A percentile compares a stretch with the other conserved stretches of the same genome.
These are phyloP conservation scores for Fraxinus albicans DNA, from an alignment of 305 asterid genomes.

Conservation along the genomic window DNA sequence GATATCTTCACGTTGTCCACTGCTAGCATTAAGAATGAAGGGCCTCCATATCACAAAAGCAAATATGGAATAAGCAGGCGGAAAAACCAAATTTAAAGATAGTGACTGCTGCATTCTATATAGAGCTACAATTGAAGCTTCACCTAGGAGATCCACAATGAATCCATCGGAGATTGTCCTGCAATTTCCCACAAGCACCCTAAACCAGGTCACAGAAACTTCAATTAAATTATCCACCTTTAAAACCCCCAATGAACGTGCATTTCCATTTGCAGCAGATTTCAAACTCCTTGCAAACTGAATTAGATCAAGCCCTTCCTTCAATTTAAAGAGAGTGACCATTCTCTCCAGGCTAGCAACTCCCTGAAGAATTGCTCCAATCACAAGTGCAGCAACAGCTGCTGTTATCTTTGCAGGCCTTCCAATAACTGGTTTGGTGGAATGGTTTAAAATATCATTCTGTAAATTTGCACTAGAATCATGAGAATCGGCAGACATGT, in stretches of 20 bases:
- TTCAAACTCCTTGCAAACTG: conserved; percentile 77
- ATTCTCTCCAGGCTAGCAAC: conserved; percentile 88
- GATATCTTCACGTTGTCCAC: conserved; percentile 77
- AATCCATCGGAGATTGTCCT: conserved; percentile 89
- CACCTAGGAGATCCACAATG: conserved; percentile 83
- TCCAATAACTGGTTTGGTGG: conserved; percentile 47
- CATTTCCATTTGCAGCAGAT: conserved; percentile 77
- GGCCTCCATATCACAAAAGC: conserved; percentile 87
- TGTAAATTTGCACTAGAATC: conserved; percentile 53
- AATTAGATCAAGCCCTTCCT: conserved; percentile 87
- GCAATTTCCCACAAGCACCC: conserved; percentile 98
- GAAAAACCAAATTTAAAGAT: conserved; percentile 70
- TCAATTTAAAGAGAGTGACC: conserved; percentile 76
- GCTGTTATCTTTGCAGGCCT: conserved; percentile 62
- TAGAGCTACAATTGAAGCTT: conserved; percentile 83
- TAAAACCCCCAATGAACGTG: conserved; percentile 61
- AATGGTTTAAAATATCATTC: conserved; percentile 51
- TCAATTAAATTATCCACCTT: conserved; percentile 79
- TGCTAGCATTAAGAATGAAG: conserved; percentile 47
- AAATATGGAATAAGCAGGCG: conserved; percentile 85
- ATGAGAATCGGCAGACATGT: conserved; percentile 64
- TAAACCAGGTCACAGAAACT: conserved; percentile 90
- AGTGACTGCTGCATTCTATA: conserved; percentile 83
- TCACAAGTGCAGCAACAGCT: conserved; percentile 81
- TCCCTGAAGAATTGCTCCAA: conserved; percentile 91